Evolutionary conservation across 352 stramenopile genomes (phyloP), one percentile per base, ranked within the genome.

Genomic region (Phytophthora hibernalis): DNA sequence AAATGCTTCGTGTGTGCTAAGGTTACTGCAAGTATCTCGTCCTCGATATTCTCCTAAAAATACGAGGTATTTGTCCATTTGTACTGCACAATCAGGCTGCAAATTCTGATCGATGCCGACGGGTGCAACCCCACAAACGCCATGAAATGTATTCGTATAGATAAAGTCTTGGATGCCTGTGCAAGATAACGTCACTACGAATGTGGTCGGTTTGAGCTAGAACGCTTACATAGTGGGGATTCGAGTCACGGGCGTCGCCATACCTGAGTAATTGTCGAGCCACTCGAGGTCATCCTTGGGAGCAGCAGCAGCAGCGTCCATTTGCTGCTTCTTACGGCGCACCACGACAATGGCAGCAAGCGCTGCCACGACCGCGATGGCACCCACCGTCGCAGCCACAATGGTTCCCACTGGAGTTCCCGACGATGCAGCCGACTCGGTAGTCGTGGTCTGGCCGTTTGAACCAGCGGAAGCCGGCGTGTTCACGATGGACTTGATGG

Each of bases 301-400:
- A 22, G 68, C 58, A 20, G 44, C 43, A 22, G 68, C 58, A 20
- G 44, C 43, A 21, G 42, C 68, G 15, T 90, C 79, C 28, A 87
- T 45, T 50, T 79, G 30, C 56, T 80, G 52, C 72, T 90, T 85
- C 68, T 87, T 87, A 55, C 76, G 78, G 55, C 77, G 81, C 21
- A 82, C 50, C 6, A 81, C 62, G 44, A 85, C 68, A 50, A 85
- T 68, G 5, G 72, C 68, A 31, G 60, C 52, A n/a, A 74, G 45
- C n/a, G 56, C 70, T 5, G 55, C 74, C 12, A 72, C 24, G 5
- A 70, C 60, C 9, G 62, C 71, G 10, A 74, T 54, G 21, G 54
- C 59, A 30, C 68, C 61, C 5, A 79, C 24, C 9, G 31, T 55
- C 18, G 54, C 57, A 6, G 54, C 51, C 9, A 77, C 42, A 31